Evolutionary conservation across 2,329 filamentous ascomycete species (phyloP), one percentile per base, ranked within the genome.

Genomic region (Cryphonectria japonica): DNA sequence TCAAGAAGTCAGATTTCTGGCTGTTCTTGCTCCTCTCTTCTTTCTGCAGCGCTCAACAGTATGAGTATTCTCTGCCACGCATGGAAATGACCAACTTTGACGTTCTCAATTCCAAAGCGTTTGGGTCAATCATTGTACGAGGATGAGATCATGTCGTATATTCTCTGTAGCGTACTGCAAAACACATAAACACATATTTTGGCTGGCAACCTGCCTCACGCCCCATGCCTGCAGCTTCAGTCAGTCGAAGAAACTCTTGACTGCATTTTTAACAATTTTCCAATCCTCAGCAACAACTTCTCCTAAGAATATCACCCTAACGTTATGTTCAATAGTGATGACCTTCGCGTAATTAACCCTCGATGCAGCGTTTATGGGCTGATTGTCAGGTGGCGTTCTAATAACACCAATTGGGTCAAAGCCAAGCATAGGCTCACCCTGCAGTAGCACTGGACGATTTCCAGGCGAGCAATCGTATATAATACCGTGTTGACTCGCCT

Each of bases 291-390:
- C 68, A 3, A 76, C 69, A n/a, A 89, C 80, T 4, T 77, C 75
- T n/a, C 87, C 87, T 65, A 89, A 85, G 75, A 89, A 88, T 74
- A 85, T 82, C n/a, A 89, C 85, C 60, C 81, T 84, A 74, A 85
- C 79, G 74, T 89, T 89, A 78, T 89, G 87, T 76, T 89, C 93
- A 29, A 89, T 81, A 3, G 86, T 87, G 37, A 84, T 81, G 6
- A 86, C 78, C 73, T 89, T 89, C 4, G 85, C 84, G 76, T 89
- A 89, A 77, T 89, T 88, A 73, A 88, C 82, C 5, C 87, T 84
- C 16, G 87, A 89, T 72, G 86, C 83, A 46, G 74, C 80, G 14
- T 80, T 80, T 5, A 89, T 80, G 68, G 78, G 82, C 71, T 89
- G 83, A 72, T 88, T 85, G 43, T 79, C 81, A 16, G 80, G 77